A percentile compares a stretch with the other conserved stretches of the same genome.
phyloP scores from a whole-genome alignment of 768 basidiomycete genomes.

The Boletus tylopilopsis region DNA sequence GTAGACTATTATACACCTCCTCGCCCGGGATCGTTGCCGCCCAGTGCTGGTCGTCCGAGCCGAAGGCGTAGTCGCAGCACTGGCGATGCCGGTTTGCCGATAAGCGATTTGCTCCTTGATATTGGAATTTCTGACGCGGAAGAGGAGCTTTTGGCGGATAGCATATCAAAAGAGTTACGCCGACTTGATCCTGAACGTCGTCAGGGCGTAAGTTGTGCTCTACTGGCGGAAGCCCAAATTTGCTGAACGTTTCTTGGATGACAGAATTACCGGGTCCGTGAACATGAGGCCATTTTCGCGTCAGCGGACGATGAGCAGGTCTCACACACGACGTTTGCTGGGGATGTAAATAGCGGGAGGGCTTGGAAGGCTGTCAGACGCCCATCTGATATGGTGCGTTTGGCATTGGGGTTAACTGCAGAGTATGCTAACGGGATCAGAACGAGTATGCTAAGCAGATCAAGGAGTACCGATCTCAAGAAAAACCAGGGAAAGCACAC shows the following conservation, averaged over 20 bases:
- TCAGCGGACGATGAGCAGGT: slow-evolving; percentile 69
- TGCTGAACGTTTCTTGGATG: slow-evolving; percentile 3
- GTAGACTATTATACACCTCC: slow-evolving; percentile 34
- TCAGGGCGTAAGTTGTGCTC: slow-evolving; percentile 19
- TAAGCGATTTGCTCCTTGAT: slow-evolving; percentile 35
- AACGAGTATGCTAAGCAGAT: slow-evolving; percentile 94
- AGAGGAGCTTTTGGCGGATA: slow-evolving; percentile 59
- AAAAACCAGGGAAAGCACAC: slow-evolving; percentile 73
- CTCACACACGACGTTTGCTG: slow-evolving; percentile 66
- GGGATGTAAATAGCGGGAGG: slow-evolving; percentile 74
- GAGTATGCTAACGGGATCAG: slow-evolving; percentile 37
- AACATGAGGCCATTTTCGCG: slow-evolving; percentile 80
- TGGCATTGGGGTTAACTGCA: neutral
- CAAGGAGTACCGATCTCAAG: slow-evolving; percentile 71
- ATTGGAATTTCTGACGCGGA: slow-evolving; percentile 37
- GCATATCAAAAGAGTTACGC: slow-evolving; percentile 70
- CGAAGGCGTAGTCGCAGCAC: slow-evolving; percentile 75
- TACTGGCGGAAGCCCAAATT: neutral
- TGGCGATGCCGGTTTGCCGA: slow-evolving; percentile 57
- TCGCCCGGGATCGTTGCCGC: slow-evolving; percentile 22
- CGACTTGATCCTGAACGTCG: slow-evolving; percentile 42
- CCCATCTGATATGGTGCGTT: slow-evolving; percentile 89
- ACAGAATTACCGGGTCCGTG: slow-evolving; percentile 79
- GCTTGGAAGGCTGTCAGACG: slow-evolving; percentile 87
- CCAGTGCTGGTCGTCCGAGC: slow-evolving; percentile 45